Percentiles rank a stretch among this genome's conserved stretches.
phyloP scores from a whole-genome alignment of 1,284 basidiomycete species.

The Ceratobasidium sp. region DNA sequence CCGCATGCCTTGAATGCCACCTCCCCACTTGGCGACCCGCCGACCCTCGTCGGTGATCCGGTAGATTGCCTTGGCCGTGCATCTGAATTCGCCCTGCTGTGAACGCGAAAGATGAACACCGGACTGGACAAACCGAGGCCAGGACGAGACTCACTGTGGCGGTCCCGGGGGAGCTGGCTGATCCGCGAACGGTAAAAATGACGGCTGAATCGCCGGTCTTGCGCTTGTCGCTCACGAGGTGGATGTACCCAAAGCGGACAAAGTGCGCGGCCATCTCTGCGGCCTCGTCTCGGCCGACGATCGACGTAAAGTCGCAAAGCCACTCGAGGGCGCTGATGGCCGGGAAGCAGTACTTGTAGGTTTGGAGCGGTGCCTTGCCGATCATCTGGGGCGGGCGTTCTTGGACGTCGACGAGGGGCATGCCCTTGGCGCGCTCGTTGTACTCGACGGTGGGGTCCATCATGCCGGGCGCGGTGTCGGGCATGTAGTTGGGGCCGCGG shows the following conservation, averaged over 20 bases:
- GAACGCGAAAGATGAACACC: slow-evolving; percentile 51
- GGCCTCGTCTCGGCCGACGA: slow-evolving; percentile 95
- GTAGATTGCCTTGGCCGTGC: slow-evolving; percentile 94
- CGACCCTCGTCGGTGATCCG: slow-evolving; percentile 92
- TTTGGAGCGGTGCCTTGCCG: slow-evolving; percentile 60
- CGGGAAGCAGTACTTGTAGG: slow-evolving; percentile 83
- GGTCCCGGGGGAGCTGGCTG: slow-evolving; percentile 56
- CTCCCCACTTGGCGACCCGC: slow-evolving; percentile 84
- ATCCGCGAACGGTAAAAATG: slow-evolving; percentile 89
- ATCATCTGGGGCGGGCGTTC: slow-evolving; percentile 67
- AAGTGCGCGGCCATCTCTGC: slow-evolving; percentile 98
- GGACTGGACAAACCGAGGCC: slow-evolving; percentile 6
- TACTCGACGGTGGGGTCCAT: slow-evolving; percentile 77
- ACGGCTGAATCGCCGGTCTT: slow-evolving; percentile 89
- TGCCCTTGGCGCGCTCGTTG: slow-evolving; percentile 80
- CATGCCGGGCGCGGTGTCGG: slow-evolving; percentile 56
- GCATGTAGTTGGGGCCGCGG: slow-evolving; percentile 78
- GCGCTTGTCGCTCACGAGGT: slow-evolving; percentile 85
- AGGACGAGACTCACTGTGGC: slow-evolving; percentile 67
- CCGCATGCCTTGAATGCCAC: slow-evolving; percentile 40
- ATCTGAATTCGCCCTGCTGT: slow-evolving; percentile 94
- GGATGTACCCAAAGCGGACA: slow-evolving; percentile 92
- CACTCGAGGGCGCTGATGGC: slow-evolving; percentile 92
- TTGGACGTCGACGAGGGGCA: slow-evolving; percentile 73
- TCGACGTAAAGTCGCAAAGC: slow-evolving; percentile 97